Conservation (phyloP, 2,329 filamentous ascomycete genomes). For the Pseudogymnoascus sp. region DNA sequence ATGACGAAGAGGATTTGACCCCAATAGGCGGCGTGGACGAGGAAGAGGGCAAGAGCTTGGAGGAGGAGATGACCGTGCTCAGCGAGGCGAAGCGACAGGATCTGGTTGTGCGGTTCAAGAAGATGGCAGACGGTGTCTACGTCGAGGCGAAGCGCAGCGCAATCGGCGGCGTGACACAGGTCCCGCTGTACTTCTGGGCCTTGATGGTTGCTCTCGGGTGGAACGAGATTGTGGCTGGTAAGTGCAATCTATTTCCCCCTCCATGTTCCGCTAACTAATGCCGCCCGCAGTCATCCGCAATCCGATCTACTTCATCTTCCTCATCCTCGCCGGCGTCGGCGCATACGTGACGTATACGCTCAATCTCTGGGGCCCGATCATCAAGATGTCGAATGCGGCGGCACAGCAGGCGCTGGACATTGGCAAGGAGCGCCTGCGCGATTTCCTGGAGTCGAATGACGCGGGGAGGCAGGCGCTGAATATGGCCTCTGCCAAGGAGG, state of each 20-base stretch:
- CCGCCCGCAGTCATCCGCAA: conserved; percentile 70
- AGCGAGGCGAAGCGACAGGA: conserved; percentile 86
- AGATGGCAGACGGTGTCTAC: conserved; percentile 94
- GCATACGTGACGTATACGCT: conserved; percentile 88
- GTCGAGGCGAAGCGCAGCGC: conserved; percentile 96
- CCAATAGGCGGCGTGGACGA: conserved; percentile 93
- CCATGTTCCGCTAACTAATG: conserved; percentile 8
- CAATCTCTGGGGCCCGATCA: conserved; percentile 91
- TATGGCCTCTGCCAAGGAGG: conserved; percentile 49
- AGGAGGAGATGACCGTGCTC: conserved; percentile 95
- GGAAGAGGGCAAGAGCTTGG: conserved; percentile 85
- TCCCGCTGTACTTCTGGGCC: conserved; percentile 91
- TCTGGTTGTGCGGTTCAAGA: conserved; percentile 91
- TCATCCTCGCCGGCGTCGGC: conserved; percentile 66
- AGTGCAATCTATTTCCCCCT: conserved; percentile 30
- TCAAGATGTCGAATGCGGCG: conserved; percentile 90
- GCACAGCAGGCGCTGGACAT: conserved; percentile 80
- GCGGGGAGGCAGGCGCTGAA: conserved; percentile 75
- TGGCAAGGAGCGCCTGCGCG: conserved; percentile 80
- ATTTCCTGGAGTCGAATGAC: conserved; percentile 84
- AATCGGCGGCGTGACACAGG: conserved; percentile 87
- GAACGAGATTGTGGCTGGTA: conserved; percentile 95
- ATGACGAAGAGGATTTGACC: conserved; percentile 81
- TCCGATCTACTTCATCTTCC: conserved; percentile 82
- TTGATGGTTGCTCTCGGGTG: conserved; percentile 86